Percentiles rank a stretch among this genome's conserved stretches.
Conservation (phyloP, 306 rosid genomes). For the Clitoria ternatea region DNA sequence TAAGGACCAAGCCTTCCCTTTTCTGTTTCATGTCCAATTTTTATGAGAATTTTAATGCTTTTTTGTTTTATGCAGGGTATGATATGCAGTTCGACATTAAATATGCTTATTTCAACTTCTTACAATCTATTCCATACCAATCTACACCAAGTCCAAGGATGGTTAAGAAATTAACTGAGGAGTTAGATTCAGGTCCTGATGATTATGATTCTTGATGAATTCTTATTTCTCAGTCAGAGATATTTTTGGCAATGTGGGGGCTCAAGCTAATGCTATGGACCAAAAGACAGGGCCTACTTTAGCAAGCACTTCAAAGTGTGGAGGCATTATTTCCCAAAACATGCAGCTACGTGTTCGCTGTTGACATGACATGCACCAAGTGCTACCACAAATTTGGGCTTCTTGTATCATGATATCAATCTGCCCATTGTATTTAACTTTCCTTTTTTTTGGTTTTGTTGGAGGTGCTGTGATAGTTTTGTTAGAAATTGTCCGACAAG, state of each 20-base stretch:
- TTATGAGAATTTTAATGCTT: conserved; percentile 14
- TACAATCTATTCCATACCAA: conserved; percentile 53
- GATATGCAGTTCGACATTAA: conserved; percentile 85
- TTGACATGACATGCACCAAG: not conserved
- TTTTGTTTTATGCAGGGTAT: conserved; percentile 61
- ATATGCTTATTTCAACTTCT: conserved; percentile 77
- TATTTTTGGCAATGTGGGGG: not conserved
- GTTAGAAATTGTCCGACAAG: not conserved
- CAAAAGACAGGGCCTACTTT: not conserved
- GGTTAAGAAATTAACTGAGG: conserved; percentile 19
- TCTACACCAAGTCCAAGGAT: not conserved
- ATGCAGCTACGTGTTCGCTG: not conserved
- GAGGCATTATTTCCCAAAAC: conserved; percentile 7
- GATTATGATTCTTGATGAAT: conserved; percentile 9
- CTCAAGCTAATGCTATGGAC: not conserved
- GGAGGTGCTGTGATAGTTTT: not conserved
- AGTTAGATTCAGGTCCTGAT: conserved; percentile 29
- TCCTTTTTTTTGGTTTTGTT: not conserved
- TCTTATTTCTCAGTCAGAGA: not conserved
- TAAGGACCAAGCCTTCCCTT: conserved; percentile 32
- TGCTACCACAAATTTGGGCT: conserved; percentile 12
- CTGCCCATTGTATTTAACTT: not conserved
- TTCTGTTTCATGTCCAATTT: not conserved
- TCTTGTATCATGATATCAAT: conserved; percentile 13
- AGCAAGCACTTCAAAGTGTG: not conserved